phyloP scores from a whole-genome alignment of 306 rosid species.

The Hylodesmum podocarpum region DNA sequence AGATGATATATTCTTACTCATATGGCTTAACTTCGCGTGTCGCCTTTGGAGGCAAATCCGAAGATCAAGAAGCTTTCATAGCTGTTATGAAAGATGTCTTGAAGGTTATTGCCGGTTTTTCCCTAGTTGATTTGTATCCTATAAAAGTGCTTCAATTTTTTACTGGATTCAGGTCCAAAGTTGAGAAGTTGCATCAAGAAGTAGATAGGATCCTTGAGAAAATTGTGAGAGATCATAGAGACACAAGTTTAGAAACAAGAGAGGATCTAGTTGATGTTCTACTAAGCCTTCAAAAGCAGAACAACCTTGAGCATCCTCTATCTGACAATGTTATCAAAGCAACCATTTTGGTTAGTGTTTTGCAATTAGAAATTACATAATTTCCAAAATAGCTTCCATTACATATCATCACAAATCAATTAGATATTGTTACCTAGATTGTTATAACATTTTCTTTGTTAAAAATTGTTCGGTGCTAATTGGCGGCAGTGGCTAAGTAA shows the following conservation, averaged over 20 bases:
- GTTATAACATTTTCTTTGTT: not conserved
- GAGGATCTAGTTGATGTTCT: conserved; percentile 42
- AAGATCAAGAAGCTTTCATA: not conserved
- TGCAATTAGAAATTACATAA: not conserved
- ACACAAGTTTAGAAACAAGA: not conserved
- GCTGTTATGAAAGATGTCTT: not conserved
- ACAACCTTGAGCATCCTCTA: conserved; percentile 20
- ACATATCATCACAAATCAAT: not conserved
- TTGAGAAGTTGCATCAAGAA: conserved; percentile 36
- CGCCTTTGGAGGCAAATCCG: too few relatives aligned
- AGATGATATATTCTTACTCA: too few relatives aligned
- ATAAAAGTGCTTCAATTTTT: conserved; percentile 28
- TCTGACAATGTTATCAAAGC: conserved; percentile 30
- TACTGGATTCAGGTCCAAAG: conserved; percentile 25
- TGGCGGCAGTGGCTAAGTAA: not conserved
- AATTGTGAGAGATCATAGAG: conserved; percentile 21
- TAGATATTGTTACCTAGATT: not conserved
- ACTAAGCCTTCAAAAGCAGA: conserved; percentile 24
- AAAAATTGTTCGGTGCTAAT: not conserved
- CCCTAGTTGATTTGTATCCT: conserved; percentile 45
- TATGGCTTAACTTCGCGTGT: too few relatives aligned
- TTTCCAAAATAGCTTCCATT: not conserved
- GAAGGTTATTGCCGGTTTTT: conserved; percentile 30
- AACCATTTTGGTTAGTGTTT: conserved; percentile 20
- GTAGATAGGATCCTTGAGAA: not conserved